These are phyloP conservation scores for Corniculantispora saksenae DNA, from an alignment of 2,329 filamentous ascomycete species.

Conservation along the genomic window DNA sequence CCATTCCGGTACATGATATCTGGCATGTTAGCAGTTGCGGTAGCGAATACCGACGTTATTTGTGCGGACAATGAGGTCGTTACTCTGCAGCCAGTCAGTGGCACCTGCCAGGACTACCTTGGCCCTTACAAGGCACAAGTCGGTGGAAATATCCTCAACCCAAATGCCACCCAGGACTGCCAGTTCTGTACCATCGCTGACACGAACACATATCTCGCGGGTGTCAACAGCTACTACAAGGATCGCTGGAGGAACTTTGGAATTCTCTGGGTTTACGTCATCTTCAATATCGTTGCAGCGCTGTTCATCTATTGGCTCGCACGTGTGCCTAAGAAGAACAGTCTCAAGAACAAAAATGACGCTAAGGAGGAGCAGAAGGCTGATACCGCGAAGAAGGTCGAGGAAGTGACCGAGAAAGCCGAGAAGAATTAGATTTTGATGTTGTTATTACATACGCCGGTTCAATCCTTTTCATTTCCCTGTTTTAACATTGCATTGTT, in stretches of 20 bases:
- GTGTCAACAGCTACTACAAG: slow-evolving; percentile 52
- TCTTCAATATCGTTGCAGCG: slow-evolving; percentile 59
- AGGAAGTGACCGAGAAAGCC: not conserved
- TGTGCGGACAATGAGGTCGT: slow-evolving; percentile 73
- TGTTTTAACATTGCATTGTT: not conserved
- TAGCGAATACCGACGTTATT: slow-evolving; percentile 65
- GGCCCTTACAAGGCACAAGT: slow-evolving; percentile 44
- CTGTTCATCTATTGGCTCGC: slow-evolving; percentile 58
- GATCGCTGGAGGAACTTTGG: slow-evolving; percentile 71
- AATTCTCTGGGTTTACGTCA: slow-evolving; percentile 59
- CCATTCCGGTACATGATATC: slow-evolving; percentile 81
- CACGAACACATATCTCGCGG: slow-evolving; percentile 54
- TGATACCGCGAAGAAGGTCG: not conserved
- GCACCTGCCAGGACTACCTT: slow-evolving; percentile 64
- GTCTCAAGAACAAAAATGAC: slow-evolving; percentile 29
- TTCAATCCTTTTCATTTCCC: not conserved
- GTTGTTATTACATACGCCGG: not conserved
- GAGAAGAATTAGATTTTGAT: not conserved
- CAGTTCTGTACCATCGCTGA: slow-evolving; percentile 53
- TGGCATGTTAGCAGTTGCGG: slow-evolving; percentile 68
- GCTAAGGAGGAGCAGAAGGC: not conserved
- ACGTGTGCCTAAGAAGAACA: slow-evolving; percentile 46
- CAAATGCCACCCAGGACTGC: slow-evolving; percentile 50
- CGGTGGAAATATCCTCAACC: slow-evolving; percentile 58
- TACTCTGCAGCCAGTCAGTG: slow-evolving; percentile 62